Percentiles rank a stretch among this genome's conserved stretches.
phyloP scores from a whole-genome alignment of 1,139 yeast species.

The Yamadazyma epiphylla region DNA sequence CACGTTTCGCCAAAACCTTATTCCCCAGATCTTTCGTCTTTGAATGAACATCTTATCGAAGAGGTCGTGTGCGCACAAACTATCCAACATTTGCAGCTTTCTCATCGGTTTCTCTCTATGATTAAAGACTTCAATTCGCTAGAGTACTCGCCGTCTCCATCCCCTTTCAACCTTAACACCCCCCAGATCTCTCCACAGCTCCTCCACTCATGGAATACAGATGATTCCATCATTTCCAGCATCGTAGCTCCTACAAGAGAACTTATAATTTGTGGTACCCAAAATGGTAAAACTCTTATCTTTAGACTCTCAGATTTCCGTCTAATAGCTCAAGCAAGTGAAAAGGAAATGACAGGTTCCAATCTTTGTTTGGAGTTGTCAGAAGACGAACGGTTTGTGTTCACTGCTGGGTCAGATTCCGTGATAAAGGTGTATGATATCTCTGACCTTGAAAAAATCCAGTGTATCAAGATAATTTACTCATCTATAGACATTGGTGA shows the following conservation, averaged over 20 bases:
- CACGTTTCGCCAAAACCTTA: too few relatives aligned
- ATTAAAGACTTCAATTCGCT: too few relatives aligned
- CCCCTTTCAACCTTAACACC: constrained; percentile 2
- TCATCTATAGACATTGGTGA: constrained; percentile 90
- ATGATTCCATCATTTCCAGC: constrained; percentile 74
- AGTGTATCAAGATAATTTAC: constrained; percentile 64
- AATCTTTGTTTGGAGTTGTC: constrained; percentile 66
- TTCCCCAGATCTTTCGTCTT: too few relatives aligned
- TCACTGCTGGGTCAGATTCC: constrained; percentile 90
- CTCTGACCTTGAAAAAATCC: constrained; percentile 13
- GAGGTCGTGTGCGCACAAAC: too few relatives aligned
- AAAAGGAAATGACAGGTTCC: constrained; percentile 63
- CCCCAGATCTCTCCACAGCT: constrained; percentile 16
- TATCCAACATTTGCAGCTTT: too few relatives aligned
- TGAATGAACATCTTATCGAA: too few relatives aligned
- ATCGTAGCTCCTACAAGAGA: constrained; percentile 58
- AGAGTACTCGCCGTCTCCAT: constrained; percentile 7
- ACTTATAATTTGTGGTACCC: constrained; percentile 86
- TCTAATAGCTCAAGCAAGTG: constrained; percentile 32
- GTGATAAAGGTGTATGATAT: constrained; percentile 82
- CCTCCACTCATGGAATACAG: constrained; percentile 75
- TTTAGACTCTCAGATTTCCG: constrained; percentile 67
- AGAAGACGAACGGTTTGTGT: constrained; percentile 56
- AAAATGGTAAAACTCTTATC: constrained; percentile 75
- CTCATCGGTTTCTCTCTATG: too few relatives aligned